These are phyloP conservation scores for Rhizopus delemar DNA, from an alignment of 371 early-diverging fungal genomes.

Conservation along the genomic window DNA sequence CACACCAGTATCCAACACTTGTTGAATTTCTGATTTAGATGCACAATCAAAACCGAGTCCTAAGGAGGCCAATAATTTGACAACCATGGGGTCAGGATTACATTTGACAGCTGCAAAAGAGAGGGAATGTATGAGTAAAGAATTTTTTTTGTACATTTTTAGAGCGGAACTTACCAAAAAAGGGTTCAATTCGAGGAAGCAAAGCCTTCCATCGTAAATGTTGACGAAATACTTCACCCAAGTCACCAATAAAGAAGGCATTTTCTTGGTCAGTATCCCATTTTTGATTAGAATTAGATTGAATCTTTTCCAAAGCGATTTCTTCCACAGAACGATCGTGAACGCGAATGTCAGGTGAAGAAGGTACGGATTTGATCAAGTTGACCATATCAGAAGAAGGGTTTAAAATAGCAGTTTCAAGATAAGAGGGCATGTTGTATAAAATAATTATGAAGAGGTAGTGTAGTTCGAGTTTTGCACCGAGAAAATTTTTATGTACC, in stretches of 20 bases:
- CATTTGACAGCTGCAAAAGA: slow-evolving; percentile 86
- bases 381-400: slow-evolving; percentile 17
- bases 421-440: slow-evolving; percentile 38
- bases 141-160: neutral
- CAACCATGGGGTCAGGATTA: slow-evolving; percentile 87
- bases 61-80: slow-evolving; percentile 79
- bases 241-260: slow-evolving; percentile 91
- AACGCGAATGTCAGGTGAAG: slow-evolving; percentile 30
- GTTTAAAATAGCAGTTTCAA: slow-evolving; percentile 39
- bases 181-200: slow-evolving; percentile 93
- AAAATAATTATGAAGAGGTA: slow-evolving; percentile 3
- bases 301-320: slow-evolving; percentile 36
- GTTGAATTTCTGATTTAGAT: slow-evolving; percentile 85
- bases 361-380: slow-evolving; percentile 17
- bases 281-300: slow-evolving; percentile 42
- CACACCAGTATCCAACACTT: slow-evolving; percentile 78
- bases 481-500: neutral
- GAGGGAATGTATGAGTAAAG: slow-evolving; percentile 10
- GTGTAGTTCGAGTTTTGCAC: neutral
- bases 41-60: slow-evolving; percentile 95
- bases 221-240: slow-evolving; percentile 88
- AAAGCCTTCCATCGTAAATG: slow-evolving; percentile 76
- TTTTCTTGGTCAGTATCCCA: slow-evolving; percentile 75
- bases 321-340: slow-evolving; percentile 34
- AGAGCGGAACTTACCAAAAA: slow-evolving; percentile 69